A percentile compares a stretch with the other conserved stretches of the same genome.
Conservation (phyloP, 306 rosid species). For the Trifolium repens region DNA sequence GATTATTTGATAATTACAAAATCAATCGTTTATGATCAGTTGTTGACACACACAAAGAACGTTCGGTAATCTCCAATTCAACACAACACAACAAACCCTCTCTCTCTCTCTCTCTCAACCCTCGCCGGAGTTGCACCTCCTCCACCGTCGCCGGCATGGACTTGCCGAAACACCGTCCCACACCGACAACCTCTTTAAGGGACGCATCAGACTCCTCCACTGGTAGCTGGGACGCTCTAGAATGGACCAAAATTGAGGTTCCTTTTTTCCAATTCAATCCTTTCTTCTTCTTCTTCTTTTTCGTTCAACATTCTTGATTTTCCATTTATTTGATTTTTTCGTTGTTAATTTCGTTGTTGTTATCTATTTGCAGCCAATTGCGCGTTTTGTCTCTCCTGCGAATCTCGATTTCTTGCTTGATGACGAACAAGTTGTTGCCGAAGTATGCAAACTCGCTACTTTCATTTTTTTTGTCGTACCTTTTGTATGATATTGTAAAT, state of each 20-base stretch:
- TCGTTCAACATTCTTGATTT: no score
- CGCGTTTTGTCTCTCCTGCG: conserved; percentile 55
- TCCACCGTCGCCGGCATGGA: conserved; percentile 64
- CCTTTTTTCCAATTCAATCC: background rate
- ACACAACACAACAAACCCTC: conserved; percentile 11
- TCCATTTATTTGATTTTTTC: background rate
- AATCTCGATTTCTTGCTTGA: conserved; percentile 80
- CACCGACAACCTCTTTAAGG: conserved; percentile 62
- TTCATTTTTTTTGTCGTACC: background rate
- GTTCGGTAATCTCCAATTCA: conserved; percentile 36
- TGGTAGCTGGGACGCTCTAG: conserved; percentile 83
- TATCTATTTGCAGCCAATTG: conserved; percentile 60
- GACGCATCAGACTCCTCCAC: conserved; percentile 70
- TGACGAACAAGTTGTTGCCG: conserved; percentile 65
- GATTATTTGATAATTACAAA: background rate
- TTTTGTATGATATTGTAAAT: background rate
- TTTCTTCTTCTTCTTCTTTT: background rate
- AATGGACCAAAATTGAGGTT: conserved; percentile 95
- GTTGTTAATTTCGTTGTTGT: background rate
- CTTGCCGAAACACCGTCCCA: conserved; percentile 53
- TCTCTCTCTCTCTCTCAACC: background rate
- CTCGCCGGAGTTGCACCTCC: conserved; percentile 36
- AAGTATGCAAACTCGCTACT: conserved; percentile 50
- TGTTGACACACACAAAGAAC: conserved; percentile 18
- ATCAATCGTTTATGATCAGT: background rate